These are phyloP conservation scores for Saccharomycopsis fibuligera DNA, from an alignment of 805 yeast genomes.

Conservation along the genomic window DNA sequence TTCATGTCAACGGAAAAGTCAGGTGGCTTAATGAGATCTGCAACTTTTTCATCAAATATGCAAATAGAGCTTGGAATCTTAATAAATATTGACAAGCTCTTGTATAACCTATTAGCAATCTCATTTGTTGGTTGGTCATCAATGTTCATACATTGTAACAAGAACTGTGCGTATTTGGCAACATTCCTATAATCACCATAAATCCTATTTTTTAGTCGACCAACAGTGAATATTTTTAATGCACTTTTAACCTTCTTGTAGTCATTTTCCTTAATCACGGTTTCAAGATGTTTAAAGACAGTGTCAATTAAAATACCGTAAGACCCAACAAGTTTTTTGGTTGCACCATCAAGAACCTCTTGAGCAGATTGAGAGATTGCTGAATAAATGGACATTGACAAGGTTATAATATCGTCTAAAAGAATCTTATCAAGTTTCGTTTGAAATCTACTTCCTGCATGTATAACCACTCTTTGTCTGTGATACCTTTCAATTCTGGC, in stretches of 20 bases:
- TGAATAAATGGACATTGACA: conserved; percentile 65
- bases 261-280: conserved; percentile 44
- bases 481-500: conserved; percentile 70
- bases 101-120: conserved; percentile 47
- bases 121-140: conserved; percentile 51
- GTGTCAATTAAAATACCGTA: conserved; percentile 47
- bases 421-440: conserved; percentile 57
- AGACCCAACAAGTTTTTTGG: conserved; percentile 65
- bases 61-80: conserved; percentile 51
- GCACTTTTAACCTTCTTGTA: conserved; percentile 58
- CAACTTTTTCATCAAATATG: conserved; percentile 34
- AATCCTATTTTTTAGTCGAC: conserved; percentile 51
- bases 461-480: conserved; percentile 62
- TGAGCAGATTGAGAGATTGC: conserved; percentile 69
- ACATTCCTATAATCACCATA: conserved; percentile 52
- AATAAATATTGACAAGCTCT: conserved; percentile 34
- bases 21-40: conserved; percentile 48
- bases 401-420: conserved; percentile 55
- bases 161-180: conserved; percentile 38
- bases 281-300: conserved; percentile 43
- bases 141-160: conserved; percentile 48
- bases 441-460: conserved; percentile 67
- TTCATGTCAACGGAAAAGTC: conserved; percentile 52
- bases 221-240: conserved; percentile 48
- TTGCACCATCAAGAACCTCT: conserved; percentile 54